Conservation (phyloP, 768 basidiomycete genomes). For the Mycena rebaudengoi region DNA sequence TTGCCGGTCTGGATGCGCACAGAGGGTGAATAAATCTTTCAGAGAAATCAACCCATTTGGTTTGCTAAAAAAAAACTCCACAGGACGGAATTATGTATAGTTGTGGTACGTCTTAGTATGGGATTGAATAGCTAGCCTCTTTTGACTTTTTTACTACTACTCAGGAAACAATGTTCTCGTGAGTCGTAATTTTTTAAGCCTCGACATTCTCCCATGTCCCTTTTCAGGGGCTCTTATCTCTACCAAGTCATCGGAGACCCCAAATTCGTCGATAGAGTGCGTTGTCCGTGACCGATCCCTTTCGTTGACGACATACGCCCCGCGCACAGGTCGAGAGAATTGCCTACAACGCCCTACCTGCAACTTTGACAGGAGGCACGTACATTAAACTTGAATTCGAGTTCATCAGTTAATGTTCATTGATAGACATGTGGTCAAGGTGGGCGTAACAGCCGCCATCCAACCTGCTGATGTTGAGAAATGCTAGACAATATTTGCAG, state of each 20-base stretch:
- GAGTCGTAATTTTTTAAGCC: too few species aligned
- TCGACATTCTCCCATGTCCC: too few species aligned
- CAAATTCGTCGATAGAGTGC: constrained; percentile 57
- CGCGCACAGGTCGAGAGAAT: constrained; percentile 50
- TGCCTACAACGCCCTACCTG: constrained; percentile 61
- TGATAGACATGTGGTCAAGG: constrained; percentile 44
- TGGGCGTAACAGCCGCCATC: background rate
- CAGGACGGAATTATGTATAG: constrained; percentile 63
- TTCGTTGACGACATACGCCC: background rate
- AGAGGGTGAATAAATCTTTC: constrained; percentile 49
- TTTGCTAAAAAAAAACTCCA: background rate
- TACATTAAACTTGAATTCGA: background rate
- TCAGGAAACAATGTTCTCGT: constrained; percentile 69
- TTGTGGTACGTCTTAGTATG: constrained; percentile 49
- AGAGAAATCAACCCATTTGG: background rate
- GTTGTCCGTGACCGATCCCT: constrained; percentile 14
- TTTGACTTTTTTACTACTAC: background rate
- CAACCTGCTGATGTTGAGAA: background rate
- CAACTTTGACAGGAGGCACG: constrained; percentile 54
- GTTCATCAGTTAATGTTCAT: background rate
- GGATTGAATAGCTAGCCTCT: background rate
- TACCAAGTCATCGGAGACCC: constrained; percentile 65
- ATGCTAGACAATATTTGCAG: constrained; percentile 48
- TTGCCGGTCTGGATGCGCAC: constrained; percentile 62
- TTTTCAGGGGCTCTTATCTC: constrained; percentile 62